phyloP scores from a whole-genome alignment of 768 basidiomycete species.

The Lentinula detonsa region DNA sequence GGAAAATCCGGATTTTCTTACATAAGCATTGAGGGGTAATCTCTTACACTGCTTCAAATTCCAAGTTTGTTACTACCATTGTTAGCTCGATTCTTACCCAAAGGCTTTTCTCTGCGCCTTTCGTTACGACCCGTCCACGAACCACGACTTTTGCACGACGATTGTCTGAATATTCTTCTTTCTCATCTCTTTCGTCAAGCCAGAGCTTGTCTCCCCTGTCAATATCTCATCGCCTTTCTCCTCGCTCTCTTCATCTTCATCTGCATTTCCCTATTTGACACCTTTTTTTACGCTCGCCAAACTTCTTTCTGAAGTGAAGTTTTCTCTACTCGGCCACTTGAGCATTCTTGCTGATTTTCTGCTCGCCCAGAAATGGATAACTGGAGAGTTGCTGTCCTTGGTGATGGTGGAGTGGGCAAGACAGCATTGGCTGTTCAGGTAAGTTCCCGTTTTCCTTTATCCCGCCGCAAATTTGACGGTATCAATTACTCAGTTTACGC shows the following conservation, averaged over 20 bases:
- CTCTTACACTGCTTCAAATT: background rate
- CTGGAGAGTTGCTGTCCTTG: constrained; percentile 93
- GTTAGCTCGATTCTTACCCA: background rate
- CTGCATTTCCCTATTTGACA: constrained; percentile 14
- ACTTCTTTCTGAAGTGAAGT: constrained; percentile 24
- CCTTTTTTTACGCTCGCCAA: constrained; percentile 24
- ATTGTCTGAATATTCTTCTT: constrained; percentile 38
- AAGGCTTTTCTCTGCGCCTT: constrained; percentile 17
- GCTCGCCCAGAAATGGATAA: constrained; percentile 66
- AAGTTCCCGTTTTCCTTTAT: constrained; percentile 20
- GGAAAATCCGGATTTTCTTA: background rate
- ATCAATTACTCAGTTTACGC: constrained; percentile 62
- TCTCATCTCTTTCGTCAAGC: constrained; percentile 23
- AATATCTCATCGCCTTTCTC: constrained; percentile 24
- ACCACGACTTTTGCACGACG: constrained; percentile 53
- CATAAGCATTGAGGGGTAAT: background rate
- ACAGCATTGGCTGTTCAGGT: constrained; percentile 95
- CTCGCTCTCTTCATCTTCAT: constrained; percentile 14
- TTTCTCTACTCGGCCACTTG: background rate
- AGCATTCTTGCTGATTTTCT: constrained; percentile 12
- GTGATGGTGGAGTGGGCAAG: constrained; percentile 97
- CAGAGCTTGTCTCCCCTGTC: constrained; percentile 17
- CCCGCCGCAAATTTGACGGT: background rate
- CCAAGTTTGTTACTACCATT: background rate
- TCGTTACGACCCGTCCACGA: constrained; percentile 53